Evolutionary conservation across 2,329 filamentous ascomycete species (phyloP).

Genomic region (Onygena corvina): DNA sequence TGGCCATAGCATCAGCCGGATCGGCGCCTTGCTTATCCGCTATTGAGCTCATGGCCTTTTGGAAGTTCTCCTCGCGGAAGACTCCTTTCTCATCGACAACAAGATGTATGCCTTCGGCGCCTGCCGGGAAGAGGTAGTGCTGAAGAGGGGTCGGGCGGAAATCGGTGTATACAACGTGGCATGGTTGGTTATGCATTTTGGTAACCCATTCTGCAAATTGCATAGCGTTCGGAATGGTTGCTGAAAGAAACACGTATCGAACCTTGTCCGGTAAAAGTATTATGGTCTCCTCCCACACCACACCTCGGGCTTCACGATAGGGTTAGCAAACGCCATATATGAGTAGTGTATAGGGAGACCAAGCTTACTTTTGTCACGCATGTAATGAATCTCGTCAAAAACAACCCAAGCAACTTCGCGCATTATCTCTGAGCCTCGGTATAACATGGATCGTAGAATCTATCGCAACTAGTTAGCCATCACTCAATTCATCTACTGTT

Average conservation of each 20-base stretch:
- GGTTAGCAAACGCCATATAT: constrained; percentile 15
- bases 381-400: constrained; percentile 97
- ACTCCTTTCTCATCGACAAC: constrained; percentile 94
- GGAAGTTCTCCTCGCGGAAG: constrained; percentile 95
- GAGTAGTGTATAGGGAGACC: not conserved
- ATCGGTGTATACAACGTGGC: constrained; percentile 97
- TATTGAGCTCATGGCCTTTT: constrained; percentile 84
- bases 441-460: constrained; percentile 97
- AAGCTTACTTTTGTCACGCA: constrained; percentile 64
- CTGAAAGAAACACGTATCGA: constrained; percentile 93
- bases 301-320: constrained; percentile 54
- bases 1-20: constrained; percentile 64
- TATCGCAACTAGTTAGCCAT: constrained; percentile 16
- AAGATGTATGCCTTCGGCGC: constrained; percentile 82
- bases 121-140: constrained; percentile 93
- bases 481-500: not conserved
- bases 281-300: constrained; percentile 99
- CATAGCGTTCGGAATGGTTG: constrained; percentile 96
- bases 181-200: constrained; percentile 94
- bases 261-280: constrained; percentile 97
- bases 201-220: constrained; percentile 99
- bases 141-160: constrained; percentile 93
- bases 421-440: constrained; percentile 97
- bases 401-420: constrained; percentile 97
- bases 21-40: constrained; percentile 79